Conservation (phyloP, 2,329 filamentous ascomycete genomes). For the Aspergillus uvarum region DNA sequence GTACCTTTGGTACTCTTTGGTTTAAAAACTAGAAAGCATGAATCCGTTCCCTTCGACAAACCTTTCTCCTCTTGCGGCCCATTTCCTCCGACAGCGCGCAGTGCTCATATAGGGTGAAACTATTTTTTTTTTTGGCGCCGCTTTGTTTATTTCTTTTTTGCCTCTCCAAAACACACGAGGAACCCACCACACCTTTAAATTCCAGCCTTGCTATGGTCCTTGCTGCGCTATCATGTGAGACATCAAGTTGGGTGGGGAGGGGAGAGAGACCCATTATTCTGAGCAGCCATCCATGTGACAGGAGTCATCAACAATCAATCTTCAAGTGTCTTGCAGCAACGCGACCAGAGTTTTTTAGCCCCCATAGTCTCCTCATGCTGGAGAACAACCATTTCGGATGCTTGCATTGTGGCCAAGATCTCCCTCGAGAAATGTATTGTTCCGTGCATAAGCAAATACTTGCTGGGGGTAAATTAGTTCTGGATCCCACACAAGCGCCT, state of each 20-base stretch:
- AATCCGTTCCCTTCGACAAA: background rate
- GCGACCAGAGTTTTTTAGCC: background rate
- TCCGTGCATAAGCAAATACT: background rate
- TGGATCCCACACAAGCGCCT: background rate
- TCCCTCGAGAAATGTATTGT: background rate
- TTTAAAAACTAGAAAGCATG: background rate
- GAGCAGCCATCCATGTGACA: constrained; percentile 14
- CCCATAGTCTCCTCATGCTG: background rate
- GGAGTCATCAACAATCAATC: background rate
- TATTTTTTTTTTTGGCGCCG: background rate
- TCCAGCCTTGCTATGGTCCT: constrained; percentile 7
- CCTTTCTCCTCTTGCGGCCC: background rate
- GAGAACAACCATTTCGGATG: background rate
- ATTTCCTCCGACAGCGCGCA: background rate
- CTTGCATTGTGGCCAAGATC: background rate
- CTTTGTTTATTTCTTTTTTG: background rate
- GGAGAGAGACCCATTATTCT: background rate
- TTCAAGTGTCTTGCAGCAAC: background rate
- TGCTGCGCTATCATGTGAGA: constrained; percentile 15
- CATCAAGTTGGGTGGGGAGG: background rate
- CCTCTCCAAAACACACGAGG: background rate
- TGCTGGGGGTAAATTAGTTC: background rate
- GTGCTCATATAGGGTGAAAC: background rate
- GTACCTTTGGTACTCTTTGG: background rate
- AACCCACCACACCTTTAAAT: constrained; percentile 1